phyloP scores from a whole-genome alignment of 176 grass and related monocot genomes.

The Neostapfia colusana region DNA sequence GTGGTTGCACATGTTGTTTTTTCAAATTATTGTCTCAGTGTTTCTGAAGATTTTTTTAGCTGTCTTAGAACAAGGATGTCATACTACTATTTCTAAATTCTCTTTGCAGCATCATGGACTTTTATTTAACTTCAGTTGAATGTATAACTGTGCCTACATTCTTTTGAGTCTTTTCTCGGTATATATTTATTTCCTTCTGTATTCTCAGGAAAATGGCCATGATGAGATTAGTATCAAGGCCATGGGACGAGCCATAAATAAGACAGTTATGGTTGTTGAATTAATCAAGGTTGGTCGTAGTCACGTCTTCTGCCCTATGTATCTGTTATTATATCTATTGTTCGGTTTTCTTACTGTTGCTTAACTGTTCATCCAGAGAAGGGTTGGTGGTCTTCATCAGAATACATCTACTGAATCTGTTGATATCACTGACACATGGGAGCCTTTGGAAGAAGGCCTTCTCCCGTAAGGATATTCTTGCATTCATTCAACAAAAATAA shows the following conservation, averaged over 20 bases:
- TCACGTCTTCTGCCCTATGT: background rate
- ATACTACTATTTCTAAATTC: constrained; percentile 1
- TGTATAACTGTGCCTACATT: background rate
- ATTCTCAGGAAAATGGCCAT: constrained; percentile 64
- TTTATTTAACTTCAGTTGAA: background rate
- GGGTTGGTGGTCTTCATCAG: constrained; percentile 77
- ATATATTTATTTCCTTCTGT: background rate
- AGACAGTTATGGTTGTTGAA: constrained; percentile 80
- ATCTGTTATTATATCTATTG: constrained; percentile 9
- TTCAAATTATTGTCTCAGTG: background rate
- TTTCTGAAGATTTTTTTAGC: constrained; percentile 3
- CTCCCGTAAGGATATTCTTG: constrained; percentile 56
- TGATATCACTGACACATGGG: constrained; percentile 89
- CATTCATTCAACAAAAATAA: constrained; percentile 28
- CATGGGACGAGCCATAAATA: constrained; percentile 85
- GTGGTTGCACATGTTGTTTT: background rate
- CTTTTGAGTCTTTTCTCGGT: background rate
- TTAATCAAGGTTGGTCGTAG: constrained; percentile 64
- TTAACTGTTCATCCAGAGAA: constrained; percentile 59
- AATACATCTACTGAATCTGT: constrained; percentile 63
- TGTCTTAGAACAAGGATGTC: background rate
- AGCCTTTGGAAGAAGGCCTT: constrained; percentile 94
- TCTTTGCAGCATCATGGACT: background rate
- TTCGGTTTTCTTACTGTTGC: constrained; percentile 18
- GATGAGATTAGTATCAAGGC: constrained; percentile 80